Conservation (phyloP, 805 yeast genomes). For the Candida alai region DNA sequence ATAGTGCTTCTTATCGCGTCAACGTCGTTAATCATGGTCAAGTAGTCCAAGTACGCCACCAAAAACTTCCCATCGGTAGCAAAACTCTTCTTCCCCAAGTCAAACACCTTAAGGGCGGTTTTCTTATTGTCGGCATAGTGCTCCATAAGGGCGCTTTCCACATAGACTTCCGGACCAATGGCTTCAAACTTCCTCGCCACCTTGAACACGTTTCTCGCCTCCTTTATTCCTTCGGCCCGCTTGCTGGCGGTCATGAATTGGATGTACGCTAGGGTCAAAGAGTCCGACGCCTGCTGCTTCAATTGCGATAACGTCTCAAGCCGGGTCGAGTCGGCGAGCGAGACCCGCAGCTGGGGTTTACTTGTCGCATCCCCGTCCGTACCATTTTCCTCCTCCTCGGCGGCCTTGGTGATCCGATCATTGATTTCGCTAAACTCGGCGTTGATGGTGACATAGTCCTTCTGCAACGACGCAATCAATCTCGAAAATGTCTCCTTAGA, state of each 20-base stretch:
- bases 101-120: constrained; percentile 73
- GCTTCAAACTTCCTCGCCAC: constrained; percentile 60
- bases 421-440: constrained; percentile 17
- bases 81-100: constrained; percentile 64
- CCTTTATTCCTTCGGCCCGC: constrained; percentile 62
- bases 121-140: constrained; percentile 60
- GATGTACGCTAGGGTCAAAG: constrained; percentile 64
- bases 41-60: constrained; percentile 64
- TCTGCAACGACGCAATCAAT: constrained; percentile 46
- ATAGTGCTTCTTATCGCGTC: constrained; percentile 76
- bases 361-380: not conserved
- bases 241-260: constrained; percentile 69
- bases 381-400: constrained; percentile 12
- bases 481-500: constrained; percentile 48
- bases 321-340: constrained; percentile 16
- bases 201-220: constrained; percentile 69
- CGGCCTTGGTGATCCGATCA: constrained; percentile 15
- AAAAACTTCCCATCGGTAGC: constrained; percentile 58
- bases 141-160: constrained; percentile 81
- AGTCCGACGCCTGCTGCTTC: constrained; percentile 21
- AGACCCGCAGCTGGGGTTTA: constrained; percentile 11
- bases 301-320: constrained; percentile 18
- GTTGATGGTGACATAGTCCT: constrained; percentile 28
- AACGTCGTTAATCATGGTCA: constrained; percentile 64
- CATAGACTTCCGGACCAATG: constrained; percentile 71